These are phyloP conservation scores for Pythium dissimile DNA, from an alignment of 352 stramenopile species.

Conservation along the genomic window DNA sequence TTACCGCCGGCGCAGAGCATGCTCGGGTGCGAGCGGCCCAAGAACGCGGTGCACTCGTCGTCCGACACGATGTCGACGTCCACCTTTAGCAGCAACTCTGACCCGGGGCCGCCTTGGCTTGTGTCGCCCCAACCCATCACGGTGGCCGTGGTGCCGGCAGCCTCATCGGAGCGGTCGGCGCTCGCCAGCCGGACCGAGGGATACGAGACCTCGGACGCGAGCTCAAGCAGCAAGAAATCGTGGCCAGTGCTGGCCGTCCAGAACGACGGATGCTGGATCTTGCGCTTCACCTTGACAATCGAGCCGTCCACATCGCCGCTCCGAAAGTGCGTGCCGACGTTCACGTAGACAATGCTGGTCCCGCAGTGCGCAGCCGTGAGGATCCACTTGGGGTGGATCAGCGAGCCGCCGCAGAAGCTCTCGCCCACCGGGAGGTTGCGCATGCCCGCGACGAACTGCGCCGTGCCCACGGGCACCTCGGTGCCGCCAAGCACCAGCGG, in stretches of 20 bases:
- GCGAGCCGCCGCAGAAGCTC: constrained; percentile 27
- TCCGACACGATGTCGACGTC: constrained; percentile 28
- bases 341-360: constrained; percentile 7
- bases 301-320: constrained; percentile 7
- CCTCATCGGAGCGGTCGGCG: constrained; percentile 5
- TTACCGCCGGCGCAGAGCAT: constrained; percentile 41
- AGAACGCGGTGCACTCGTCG: constrained; percentile 22
- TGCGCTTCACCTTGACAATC: constrained; percentile 19
- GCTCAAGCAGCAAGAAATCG: constrained; percentile 24
- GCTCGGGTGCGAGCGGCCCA: too few species aligned
- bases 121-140: constrained; percentile 21
- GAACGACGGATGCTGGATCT: constrained; percentile 22
- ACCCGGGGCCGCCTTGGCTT: constrained; percentile 11
- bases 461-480: constrained; percentile 11
- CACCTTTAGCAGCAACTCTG: constrained; percentile 20
- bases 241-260: neutral
- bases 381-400: constrained; percentile 27
- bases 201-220: constrained; percentile 9
- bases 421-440: neutral
- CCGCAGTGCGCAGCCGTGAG: constrained; percentile 23
- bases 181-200: constrained; percentile 16
- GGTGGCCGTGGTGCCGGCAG: constrained; percentile 13
- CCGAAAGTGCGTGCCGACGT: constrained; percentile 17
- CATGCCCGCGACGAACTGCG: constrained; percentile 10
- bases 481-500: constrained; percentile 15